Evolutionary conservation across 1,284 basidiomycete species (phyloP), one percentile per base, ranked within the genome.

Genomic region (Trichosporon inkin): DNA sequence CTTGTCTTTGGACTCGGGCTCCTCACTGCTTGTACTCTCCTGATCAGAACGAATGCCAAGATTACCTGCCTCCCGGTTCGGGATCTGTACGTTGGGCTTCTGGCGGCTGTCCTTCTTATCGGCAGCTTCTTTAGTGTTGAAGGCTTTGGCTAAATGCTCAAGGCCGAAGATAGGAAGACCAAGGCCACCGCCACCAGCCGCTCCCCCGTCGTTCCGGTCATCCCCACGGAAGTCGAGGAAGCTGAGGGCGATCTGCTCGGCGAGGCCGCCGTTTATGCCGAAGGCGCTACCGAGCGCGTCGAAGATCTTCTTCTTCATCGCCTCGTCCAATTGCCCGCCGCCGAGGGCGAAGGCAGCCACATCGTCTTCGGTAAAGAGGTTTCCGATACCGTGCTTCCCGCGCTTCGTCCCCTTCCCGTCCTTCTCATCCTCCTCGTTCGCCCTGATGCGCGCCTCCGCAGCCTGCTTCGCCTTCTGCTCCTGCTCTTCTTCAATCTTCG

Each of bases 401-500:
- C 14, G 10, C 20, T 51, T 44, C 41, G 14, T n/a, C n/a, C 16
- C 7, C 34, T 53, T 37, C 17, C 34, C 49, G 32, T 41, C 53
- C 44, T 39, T 35, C 44, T 54, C 59, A 20, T 22, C 51, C 28
- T 52, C 36, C 40, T 41, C 20, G 34, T 38, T 35, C 3, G 17
- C 62, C 28, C 54, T 60, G 24, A 64, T 62, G 10, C 58, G 58
- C 37, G 53, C 37, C 22, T 58, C 57, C 10, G 58, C 58, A 10
- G 56, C 60, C 35, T 62, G 58, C 2, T 36, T 61, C 35, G 36
- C 57, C 24, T 44, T 58, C 51, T 47, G 58, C 14, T 57, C 39
- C 13, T 17, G 22, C 37, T 59, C 62, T 3, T 20, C n/a, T 20
- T 17, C 37, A 3, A 35, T 14, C 24, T 52, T 24, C 16, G 22